Percentiles rank a stretch among this genome's conserved stretches.
Conservation (phyloP, 805 yeast genomes). For the Starmerella bombi region DNA sequence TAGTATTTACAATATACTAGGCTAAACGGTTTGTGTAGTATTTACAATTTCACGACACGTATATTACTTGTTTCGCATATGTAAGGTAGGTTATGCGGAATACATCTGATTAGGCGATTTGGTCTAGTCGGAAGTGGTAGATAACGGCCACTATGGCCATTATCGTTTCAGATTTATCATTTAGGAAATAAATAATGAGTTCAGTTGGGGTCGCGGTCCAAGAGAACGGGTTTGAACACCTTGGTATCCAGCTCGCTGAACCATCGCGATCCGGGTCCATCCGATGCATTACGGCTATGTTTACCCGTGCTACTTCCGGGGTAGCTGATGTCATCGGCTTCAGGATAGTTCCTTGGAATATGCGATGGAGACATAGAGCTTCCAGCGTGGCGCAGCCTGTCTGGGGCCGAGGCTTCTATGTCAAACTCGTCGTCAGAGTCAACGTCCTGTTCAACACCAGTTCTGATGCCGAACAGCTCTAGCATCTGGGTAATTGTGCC, state of each 20-base stretch:
- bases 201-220: conserved; percentile 36
- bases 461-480: conserved; percentile 81
- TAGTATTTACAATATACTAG: too few relatives aligned
- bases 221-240: conserved; percentile 78
- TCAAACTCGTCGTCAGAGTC: conserved; percentile 93
- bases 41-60: too few relatives aligned
- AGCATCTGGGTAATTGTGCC: conserved; percentile 98
- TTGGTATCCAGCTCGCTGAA: conserved; percentile 87
- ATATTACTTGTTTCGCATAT: too few relatives aligned
- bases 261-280: conserved; percentile 38
- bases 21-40: too few relatives aligned
- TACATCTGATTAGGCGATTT: too few relatives aligned
- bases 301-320: conserved; percentile 21
- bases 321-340: conserved; percentile 25
- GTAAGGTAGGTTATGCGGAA: too few relatives aligned
- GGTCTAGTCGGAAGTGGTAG: too few relatives aligned
- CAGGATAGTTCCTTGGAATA: background rate
- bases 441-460: conserved; percentile 74
- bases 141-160: too few relatives aligned
- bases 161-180: background rate
- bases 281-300: background rate
- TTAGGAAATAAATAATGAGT: background rate
- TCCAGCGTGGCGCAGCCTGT: background rate
- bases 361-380: background rate
- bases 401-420: conserved; percentile 45